Evolutionary conservation across 306 rosid species (phyloP), one percentile per base, ranked within the genome.

Genomic region (Vigna nakashimae): DNA sequence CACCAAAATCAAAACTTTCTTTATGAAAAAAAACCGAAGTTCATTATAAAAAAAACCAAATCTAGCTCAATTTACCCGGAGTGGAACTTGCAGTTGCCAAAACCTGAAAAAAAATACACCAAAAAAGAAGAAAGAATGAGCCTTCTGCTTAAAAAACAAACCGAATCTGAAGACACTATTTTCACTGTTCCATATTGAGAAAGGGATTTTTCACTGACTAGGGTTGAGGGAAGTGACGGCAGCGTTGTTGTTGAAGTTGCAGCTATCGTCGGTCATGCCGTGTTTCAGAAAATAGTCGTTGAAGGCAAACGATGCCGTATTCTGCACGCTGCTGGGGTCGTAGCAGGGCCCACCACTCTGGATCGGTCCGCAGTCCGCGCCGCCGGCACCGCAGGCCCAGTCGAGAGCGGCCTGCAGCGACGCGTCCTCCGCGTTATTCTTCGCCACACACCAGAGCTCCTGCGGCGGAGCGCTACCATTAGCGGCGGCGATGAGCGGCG

Each of bases 361-460:
- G 85, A 91, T 96, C 75, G 93, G 92, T 52, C 87, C 26, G 75
- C 99, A 96, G 71, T 93, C 88, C 34, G 90, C 88, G 8, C 92
- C 98, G 0, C 97, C 97, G 0, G 91, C 80, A 4, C 98, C 94
- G 70, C 99, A 96, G 4, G 93, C 98, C 99, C 99, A 95, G 51
- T 88, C 88, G 9, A 92, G 82, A 1, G 99, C 97, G 9, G 89
- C 1, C 85, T 79, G 93, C 40, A 96, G 83, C 6, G 91, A 83
- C 15, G 92, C 51, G 28, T 96, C 99, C 60, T 90, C 97, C 9
- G 96, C 96, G 90, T 92, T 91, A 86, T 95, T 95, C 87, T 88
- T 95, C 10, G 98, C 98, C 80, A 92, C 99, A 83, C 99, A 95
- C 98, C 99, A 95, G 4, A 95, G 94, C 84, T 92, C 88, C 78